Percentiles rank a stretch among this genome's conserved stretches.
Evolutionary conservation across 148 eudicot species (phyloP).

Genomic region (Gaultheria prostrata): DNA sequence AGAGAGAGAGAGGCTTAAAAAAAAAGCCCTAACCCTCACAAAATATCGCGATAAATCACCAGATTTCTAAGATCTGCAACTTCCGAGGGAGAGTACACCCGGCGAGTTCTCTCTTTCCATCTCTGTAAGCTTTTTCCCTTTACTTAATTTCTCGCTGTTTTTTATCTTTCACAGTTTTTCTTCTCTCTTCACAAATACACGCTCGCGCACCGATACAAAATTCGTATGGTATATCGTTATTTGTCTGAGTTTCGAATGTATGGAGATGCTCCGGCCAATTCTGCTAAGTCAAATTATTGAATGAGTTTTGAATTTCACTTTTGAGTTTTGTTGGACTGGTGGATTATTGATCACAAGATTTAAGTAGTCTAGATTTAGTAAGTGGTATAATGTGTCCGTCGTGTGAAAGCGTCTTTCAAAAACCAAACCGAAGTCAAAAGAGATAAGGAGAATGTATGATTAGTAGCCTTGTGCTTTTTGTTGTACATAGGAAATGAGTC

Average conservation of each 20-base stretch:
- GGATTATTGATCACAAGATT: no score
- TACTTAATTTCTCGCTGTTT: conserved; percentile 27
- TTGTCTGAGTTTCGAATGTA: neutral
- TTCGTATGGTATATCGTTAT: neutral
- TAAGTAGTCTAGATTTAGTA: no score
- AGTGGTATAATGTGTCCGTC: no score
- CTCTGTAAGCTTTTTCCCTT: conserved; percentile 10
- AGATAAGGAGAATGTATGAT: no score
- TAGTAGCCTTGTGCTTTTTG: neutral
- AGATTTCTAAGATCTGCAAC: conserved; percentile 18
- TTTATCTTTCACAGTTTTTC: neutral
- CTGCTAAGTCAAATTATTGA: neutral
- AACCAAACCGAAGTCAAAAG: no score
- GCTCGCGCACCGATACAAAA: neutral
- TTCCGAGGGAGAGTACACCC: conserved; percentile 7
- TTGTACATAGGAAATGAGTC: neutral
- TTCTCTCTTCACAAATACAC: neutral
- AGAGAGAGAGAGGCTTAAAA: neutral
- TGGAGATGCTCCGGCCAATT: neutral
- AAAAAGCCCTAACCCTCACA: conserved; percentile 19
- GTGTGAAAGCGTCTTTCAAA: no score
- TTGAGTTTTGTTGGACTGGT: neutral
- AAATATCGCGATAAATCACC: conserved; percentile 35
- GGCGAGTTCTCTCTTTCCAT: conserved; percentile 11
- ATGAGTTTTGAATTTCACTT: neutral